Percentiles rank a stretch among this genome's conserved stretches.
Evolutionary conservation across 108 stramenopile species (phyloP).

Genomic region (Stephanodiscus triporus): DNA sequence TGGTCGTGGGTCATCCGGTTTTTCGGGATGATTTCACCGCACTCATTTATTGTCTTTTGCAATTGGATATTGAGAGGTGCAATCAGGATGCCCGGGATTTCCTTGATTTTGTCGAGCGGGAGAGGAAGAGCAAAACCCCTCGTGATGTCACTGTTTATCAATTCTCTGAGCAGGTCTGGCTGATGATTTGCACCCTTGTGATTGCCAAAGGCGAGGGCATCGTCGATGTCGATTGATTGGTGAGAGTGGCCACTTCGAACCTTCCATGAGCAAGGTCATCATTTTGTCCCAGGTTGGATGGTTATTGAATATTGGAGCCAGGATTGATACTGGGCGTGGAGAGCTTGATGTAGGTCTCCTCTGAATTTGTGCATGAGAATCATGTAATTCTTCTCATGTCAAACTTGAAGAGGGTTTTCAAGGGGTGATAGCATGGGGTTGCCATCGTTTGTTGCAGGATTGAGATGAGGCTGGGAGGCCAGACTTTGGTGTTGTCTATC

Average conservation of each 20-base stretch:
- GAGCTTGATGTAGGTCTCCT: not conserved
- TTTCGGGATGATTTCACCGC: constrained; percentile 2
- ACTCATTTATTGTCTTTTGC: constrained; percentile 14
- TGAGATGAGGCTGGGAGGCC: not conserved
- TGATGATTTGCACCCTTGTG: constrained; percentile 19
- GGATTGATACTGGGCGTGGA: not conserved
- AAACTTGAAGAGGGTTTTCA: not conserved
- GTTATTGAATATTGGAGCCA: constrained; percentile 23
- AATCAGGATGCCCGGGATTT: not conserved
- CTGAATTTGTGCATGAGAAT: too few species aligned
- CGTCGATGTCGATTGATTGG: constrained; percentile 13
- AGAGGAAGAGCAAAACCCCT: constrained; percentile 11
- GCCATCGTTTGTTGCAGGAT: not conserved
- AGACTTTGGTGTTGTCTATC: not conserved
- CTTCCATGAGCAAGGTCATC: not conserved
- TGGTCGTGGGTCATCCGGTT: constrained; percentile 9
- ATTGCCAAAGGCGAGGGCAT: constrained; percentile 21
- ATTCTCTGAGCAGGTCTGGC: constrained; percentile 9
- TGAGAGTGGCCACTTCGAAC: constrained; percentile 16
- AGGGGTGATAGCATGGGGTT: not conserved
- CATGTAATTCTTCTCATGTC: not conserved
- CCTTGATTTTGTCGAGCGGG: not conserved
- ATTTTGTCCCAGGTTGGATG: too few species aligned
- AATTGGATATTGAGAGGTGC: constrained; percentile 12
- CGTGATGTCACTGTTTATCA: constrained; percentile 1